Evolutionary conservation across 371 early-diverging fungal genomes (phyloP).

Genomic region (Modicella reniformis): DNA sequence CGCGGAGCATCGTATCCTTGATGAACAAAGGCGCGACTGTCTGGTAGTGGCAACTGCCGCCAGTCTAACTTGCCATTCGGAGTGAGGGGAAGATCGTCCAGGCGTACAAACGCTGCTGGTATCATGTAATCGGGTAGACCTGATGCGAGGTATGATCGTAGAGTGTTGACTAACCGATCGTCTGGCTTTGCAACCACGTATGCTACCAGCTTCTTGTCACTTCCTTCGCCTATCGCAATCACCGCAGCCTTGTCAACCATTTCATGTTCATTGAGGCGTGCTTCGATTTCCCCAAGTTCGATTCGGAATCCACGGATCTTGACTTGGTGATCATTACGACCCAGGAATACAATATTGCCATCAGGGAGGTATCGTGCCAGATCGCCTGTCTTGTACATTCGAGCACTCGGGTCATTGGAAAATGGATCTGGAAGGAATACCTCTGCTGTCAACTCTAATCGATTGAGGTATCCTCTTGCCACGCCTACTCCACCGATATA

Average conservation of each 20-base stretch:
- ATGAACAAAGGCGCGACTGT: neutral
- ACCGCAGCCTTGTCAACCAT: constrained; percentile 12
- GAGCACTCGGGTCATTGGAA: neutral
- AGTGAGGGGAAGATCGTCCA: constrained; percentile 22
- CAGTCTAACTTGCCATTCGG: constrained; percentile 30
- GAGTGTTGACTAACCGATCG: neutral
- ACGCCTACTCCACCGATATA: constrained; percentile 17
- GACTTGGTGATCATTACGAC: constrained; percentile 55
- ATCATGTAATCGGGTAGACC: constrained; percentile 40
- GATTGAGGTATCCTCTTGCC: constrained; percentile 45
- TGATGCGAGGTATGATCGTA: constrained; percentile 6
- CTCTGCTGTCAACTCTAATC: constrained; percentile 30
- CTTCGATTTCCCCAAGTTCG: constrained; percentile 56
- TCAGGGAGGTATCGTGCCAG: constrained; percentile 45
- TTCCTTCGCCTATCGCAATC: constrained; percentile 1
- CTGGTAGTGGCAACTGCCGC: constrained; percentile 24
- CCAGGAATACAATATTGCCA: constrained; percentile 44
- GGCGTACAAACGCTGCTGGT: constrained; percentile 22
- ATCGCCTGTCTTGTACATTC: constrained; percentile 59
- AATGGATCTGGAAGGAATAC: constrained; percentile 34
- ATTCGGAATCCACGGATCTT: constrained; percentile 61
- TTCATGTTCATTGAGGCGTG: constrained; percentile 16
- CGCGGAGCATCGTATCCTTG: constrained; percentile 12
- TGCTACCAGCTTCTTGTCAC: constrained; percentile 26
- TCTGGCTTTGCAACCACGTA: constrained; percentile 10